Evolutionary conservation across 257 asterid genomes (phyloP).

Genomic region (Solanum ahanhuiri): DNA sequence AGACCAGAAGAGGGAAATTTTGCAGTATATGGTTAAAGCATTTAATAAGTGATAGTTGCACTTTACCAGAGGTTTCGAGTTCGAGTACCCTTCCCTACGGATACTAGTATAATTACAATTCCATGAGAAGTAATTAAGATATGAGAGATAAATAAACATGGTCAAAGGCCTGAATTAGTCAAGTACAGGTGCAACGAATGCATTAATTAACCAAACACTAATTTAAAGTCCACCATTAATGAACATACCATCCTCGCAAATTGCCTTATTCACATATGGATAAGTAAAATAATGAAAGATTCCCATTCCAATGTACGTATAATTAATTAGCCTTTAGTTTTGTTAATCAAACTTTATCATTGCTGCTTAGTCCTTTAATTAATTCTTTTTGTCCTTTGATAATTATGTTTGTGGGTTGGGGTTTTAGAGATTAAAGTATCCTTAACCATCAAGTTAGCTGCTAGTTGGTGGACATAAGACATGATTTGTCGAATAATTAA

Average conservation of each 20-base stretch:
- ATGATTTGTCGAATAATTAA: conserved; percentile 12
- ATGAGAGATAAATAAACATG: background rate
- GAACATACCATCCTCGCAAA: background rate
- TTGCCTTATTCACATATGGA: background rate
- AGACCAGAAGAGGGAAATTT: background rate
- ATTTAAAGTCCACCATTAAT: background rate
- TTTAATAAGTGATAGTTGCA: background rate
- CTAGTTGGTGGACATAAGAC: conserved; percentile 33
- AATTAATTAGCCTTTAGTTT: conserved; percentile 4
- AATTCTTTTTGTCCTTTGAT: background rate
- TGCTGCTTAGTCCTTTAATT: background rate
- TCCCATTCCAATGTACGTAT: conserved; percentile 11
- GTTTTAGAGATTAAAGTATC: conserved; percentile 6
- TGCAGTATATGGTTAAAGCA: background rate
- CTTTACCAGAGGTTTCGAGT: background rate
- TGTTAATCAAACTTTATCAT: background rate
- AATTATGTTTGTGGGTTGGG: background rate
- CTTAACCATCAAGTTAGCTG: conserved; percentile 21
- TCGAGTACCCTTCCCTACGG: background rate
- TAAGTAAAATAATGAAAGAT: conserved; percentile 3
- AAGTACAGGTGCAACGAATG: background rate
- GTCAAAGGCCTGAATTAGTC: conserved; percentile 12
- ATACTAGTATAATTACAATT: background rate
- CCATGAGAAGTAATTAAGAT: background rate
- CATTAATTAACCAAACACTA: background rate